Percentiles rank a stretch among this genome's conserved stretches.
These are phyloP conservation scores for Linum tenue DNA, from an alignment of 345 rosid species.

Conservation along the genomic window DNA sequence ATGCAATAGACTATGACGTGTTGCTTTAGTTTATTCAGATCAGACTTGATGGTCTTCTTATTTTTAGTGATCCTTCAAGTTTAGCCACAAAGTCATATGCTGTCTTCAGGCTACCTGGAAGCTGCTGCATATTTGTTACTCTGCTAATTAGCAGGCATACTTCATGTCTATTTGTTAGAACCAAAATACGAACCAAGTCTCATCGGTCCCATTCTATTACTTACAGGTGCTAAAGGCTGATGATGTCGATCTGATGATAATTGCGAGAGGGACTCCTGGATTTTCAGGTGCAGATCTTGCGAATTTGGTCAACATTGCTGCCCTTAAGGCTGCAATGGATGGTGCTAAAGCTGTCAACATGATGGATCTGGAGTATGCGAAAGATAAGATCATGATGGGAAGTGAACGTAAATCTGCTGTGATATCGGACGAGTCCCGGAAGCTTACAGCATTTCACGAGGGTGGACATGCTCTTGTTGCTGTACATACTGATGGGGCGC, in stretches of 20 bases:
- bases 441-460: constrained; percentile 85
- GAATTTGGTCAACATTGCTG: constrained; percentile 77
- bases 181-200: background rate
- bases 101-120: too few relatives aligned
- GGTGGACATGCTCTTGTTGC: constrained; percentile 99
- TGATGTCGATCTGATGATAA: constrained; percentile 89
- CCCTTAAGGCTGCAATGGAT: constrained; percentile 94
- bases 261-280: constrained; percentile 95
- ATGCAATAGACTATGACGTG: too few relatives aligned
- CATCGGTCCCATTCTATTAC: background rate
- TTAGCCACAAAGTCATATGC: too few relatives aligned
- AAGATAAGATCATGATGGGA: constrained; percentile 96
- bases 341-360: constrained; percentile 84
- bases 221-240: constrained; percentile 74
- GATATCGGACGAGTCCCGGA: constrained; percentile 69
- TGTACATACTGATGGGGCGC: constrained; percentile 78
- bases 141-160: too few relatives aligned
- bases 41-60: too few relatives aligned
- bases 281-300: constrained; percentile 98
- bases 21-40: too few relatives aligned
- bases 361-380: constrained; percentile 86
- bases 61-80: too few relatives aligned
- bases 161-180: background rate
- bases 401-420: constrained; percentile 94
- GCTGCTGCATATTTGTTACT: too few relatives aligned